phyloP scores from a whole-genome alignment of 768 basidiomycete species.

The Kondoa subrosea region DNA sequence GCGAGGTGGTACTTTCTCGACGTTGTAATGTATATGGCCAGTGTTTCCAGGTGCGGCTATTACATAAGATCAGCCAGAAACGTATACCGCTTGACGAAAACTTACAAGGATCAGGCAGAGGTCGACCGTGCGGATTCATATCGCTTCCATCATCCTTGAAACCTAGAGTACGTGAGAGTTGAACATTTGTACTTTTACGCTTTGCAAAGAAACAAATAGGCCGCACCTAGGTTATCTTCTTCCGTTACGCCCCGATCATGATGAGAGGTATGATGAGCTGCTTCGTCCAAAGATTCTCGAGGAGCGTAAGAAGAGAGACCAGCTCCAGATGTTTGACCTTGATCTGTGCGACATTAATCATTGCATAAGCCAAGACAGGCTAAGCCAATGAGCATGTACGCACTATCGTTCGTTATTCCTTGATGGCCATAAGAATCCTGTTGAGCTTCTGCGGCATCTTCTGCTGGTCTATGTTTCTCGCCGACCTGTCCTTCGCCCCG shows the following conservation, averaged over 20 bases:
- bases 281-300: neutral
- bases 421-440: too few relatives aligned
- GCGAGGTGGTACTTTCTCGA: neutral
- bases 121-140: neutral
- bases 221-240: neutral
- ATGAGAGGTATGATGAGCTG: neutral
- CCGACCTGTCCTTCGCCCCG: too few relatives aligned
- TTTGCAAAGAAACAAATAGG: neutral
- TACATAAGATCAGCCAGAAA: neutral
- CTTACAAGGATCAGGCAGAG: neutral
- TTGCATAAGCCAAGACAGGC: too few relatives aligned
- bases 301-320: neutral
- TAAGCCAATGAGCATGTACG: too few relatives aligned
- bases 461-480: too few relatives aligned
- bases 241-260: neutral
- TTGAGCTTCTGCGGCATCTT: too few relatives aligned
- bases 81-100: neutral
- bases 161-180: neutral
- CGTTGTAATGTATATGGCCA: neutral
- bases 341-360: too few relatives aligned
- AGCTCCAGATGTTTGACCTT: too few relatives aligned
- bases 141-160: neutral
- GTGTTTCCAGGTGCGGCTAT: neutral
- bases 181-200: neutral
- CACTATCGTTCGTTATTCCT: too few relatives aligned